phyloP scores from a whole-genome alignment of 495 filamentous ascomycete species.

The Pseudoneurospora amorphoporcata region DNA sequence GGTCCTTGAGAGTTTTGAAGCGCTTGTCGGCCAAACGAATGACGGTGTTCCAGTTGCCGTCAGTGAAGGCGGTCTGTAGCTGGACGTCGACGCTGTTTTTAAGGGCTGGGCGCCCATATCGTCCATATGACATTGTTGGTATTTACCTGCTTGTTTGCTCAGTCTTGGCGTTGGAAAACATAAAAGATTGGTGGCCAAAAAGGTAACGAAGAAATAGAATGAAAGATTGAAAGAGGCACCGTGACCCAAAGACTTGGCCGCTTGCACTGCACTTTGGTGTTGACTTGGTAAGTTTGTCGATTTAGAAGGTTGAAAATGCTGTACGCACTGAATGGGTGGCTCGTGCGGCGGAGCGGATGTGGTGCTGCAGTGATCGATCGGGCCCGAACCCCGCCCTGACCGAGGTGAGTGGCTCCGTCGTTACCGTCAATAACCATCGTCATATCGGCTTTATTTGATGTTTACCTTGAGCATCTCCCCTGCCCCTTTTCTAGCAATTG shows the following conservation, averaged over 20 bases:
- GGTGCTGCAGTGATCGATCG: neutral
- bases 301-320: neutral
- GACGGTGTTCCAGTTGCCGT: conserved; percentile 33
- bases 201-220: neutral
- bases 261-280: neutral
- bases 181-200: neutral
- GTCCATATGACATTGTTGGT: conserved; percentile 14
- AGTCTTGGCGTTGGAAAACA: neutral
- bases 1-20: conserved; percentile 31
- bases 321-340: neutral
- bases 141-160: neutral
- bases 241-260: neutral
- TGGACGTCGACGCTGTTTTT: conserved; percentile 28
- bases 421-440: neutral
- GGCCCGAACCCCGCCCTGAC: neutral
- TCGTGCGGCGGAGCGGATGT: neutral
- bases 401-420: neutral
- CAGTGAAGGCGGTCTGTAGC: conserved; percentile 30
- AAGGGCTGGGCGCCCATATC: conserved; percentile 21
- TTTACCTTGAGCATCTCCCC: neutral
- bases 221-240: neutral
- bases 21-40: conserved; percentile 33
- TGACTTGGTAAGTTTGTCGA: neutral
- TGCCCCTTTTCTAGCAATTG: neutral
- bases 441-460: neutral